phyloP scores from a whole-genome alignment of 768 basidiomycete genomes.

The Tephrocybe sp. region DNA sequence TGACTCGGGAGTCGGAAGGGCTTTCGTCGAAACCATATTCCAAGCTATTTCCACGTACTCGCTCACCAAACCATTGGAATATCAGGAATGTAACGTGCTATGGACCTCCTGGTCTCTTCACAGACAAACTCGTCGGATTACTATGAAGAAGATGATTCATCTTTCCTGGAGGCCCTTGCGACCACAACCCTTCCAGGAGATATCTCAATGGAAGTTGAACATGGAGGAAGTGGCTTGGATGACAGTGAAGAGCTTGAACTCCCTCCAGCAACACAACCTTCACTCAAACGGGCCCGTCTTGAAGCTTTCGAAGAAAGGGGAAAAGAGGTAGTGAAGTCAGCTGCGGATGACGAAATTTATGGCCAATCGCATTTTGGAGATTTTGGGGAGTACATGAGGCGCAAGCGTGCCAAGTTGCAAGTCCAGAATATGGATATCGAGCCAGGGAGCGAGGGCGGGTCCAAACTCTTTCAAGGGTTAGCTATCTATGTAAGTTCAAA shows the following conservation, averaged over 20 bases:
- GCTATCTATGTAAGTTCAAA: slow-evolving; percentile 82
- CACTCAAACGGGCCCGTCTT: slow-evolving; percentile 38
- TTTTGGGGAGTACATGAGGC: slow-evolving; percentile 85
- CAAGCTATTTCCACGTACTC: too few relatives aligned
- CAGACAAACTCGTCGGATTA: slow-evolving; percentile 51
- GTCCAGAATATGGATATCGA: slow-evolving; percentile 63
- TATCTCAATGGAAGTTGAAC: slow-evolving; percentile 10
- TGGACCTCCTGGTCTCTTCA: slow-evolving; percentile 16
- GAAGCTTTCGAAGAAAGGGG: slow-evolving; percentile 23
- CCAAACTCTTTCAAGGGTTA: slow-evolving; percentile 69
- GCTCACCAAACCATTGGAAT: too few relatives aligned
- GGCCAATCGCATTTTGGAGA: slow-evolving; percentile 80
- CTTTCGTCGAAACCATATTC: too few relatives aligned
- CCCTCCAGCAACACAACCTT: slow-evolving; percentile 42
- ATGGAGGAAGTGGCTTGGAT: slow-evolving; percentile 10
- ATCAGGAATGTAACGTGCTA: slow-evolving; percentile 7
- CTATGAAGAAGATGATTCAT: slow-evolving; percentile 54
- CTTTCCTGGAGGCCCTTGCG: slow-evolving; percentile 50
- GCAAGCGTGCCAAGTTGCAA: slow-evolving; percentile 90
- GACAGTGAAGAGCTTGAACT: slow-evolving; percentile 29
- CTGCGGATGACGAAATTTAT: slow-evolving; percentile 53
- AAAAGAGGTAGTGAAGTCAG: slow-evolving; percentile 11
- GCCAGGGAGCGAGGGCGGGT: slow-evolving; percentile 24
- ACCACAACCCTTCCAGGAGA: slow-evolving; percentile 51
- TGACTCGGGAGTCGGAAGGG: too few relatives aligned